These are phyloP conservation scores for Fraxinus albicans DNA, from an alignment of 305 asterid species.

Conservation along the genomic window DNA sequence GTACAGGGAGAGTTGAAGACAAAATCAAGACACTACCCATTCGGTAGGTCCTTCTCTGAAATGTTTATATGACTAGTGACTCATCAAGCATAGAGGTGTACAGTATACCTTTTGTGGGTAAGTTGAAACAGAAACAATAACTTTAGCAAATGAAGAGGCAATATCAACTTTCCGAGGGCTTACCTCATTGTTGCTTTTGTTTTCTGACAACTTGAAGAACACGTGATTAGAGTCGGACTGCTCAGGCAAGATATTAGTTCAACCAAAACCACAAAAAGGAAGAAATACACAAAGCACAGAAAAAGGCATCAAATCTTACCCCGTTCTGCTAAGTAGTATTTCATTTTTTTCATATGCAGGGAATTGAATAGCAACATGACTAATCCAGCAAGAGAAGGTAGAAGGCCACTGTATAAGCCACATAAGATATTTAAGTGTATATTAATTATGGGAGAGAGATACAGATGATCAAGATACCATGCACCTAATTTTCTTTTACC, in stretches of 20 bases:
- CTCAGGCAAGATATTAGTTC: neutral
- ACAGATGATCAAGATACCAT: neutral
- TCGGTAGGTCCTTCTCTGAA: neutral
- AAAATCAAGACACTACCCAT: neutral
- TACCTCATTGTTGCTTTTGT: slow-evolving; percentile 55
- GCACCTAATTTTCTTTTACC: slow-evolving; percentile 1
- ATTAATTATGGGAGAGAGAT: neutral
- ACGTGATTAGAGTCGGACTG: slow-evolving; percentile 7
- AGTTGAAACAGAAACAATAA: slow-evolving; percentile 78
- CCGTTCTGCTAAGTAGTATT: slow-evolving; percentile 67
- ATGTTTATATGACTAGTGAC: neutral
- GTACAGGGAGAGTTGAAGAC: neutral
- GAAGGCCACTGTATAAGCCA: slow-evolving; percentile 72
- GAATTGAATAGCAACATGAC: slow-evolving; percentile 94
- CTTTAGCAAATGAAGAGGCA: slow-evolving; percentile 79
- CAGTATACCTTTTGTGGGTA: slow-evolving; percentile 88
- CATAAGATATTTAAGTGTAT: neutral
- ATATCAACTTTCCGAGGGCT: slow-evolving; percentile 68
- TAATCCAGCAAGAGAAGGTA: slow-evolving; percentile 88
- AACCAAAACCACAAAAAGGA: slow-evolving; percentile 1
- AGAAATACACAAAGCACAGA: neutral
- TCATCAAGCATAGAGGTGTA: neutral
- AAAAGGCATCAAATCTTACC: slow-evolving; percentile 39
- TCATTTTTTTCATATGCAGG: slow-evolving; percentile 84
- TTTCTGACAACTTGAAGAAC: slow-evolving; percentile 40